Evolutionary conservation across 2,329 filamentous ascomycete species (phyloP).

Genomic region (Arthrinium phaeospermum): DNA sequence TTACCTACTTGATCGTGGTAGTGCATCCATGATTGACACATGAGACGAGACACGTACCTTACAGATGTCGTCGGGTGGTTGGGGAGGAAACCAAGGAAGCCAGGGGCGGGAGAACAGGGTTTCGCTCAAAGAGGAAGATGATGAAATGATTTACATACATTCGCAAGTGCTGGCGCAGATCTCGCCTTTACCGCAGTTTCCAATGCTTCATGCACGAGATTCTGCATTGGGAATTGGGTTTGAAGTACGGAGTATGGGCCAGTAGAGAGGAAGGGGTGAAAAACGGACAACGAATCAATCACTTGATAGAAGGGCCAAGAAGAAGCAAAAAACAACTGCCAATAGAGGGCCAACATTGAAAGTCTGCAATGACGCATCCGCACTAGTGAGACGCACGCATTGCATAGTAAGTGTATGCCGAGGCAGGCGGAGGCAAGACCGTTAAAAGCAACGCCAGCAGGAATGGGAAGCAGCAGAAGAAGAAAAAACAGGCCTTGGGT

Average conservation of each 20-base stretch:
- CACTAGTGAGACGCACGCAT: not conserved
- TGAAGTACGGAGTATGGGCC: not conserved
- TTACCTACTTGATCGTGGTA: not conserved
- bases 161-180: not conserved
- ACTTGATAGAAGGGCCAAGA: not conserved
- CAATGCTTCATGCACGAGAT: not conserved
- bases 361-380: not conserved
- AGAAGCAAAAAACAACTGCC: not conserved
- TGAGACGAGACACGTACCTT: constrained; percentile 9
- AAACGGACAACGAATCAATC: not conserved
- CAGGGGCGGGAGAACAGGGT: not conserved
- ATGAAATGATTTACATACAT: not conserved
- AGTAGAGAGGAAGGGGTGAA: not conserved
- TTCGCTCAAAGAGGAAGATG: not conserved
- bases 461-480: not conserved
- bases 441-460: not conserved
- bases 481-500: not conserved
- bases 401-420: not conserved
- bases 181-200: not conserved
- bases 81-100: not conserved
- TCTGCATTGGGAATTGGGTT: not conserved
- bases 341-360: not conserved
- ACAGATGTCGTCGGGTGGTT: not conserved
- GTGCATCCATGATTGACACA: constrained; percentile 9
- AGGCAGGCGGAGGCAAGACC: not conserved